A percentile compares a stretch with the other conserved stretches of the same genome.
Conservation (phyloP, 2,329 filamentous ascomycete genomes). For the Eutypella sp. region DNA sequence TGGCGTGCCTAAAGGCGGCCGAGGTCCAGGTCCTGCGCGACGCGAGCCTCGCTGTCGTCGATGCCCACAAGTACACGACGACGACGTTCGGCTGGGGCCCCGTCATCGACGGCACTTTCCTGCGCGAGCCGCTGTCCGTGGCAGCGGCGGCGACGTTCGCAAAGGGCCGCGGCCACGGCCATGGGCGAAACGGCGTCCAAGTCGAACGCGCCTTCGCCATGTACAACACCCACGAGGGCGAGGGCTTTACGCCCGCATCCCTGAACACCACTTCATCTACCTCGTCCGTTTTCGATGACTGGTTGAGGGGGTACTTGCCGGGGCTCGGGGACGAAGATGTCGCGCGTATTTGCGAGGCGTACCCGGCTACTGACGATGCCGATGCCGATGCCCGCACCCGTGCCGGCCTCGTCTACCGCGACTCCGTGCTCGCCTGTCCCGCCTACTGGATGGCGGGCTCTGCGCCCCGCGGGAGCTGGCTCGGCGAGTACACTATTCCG, state of each 20-base stretch:
- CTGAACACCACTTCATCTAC: too few species aligned
- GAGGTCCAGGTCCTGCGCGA: slow-evolving; percentile 49
- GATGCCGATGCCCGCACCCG: slow-evolving; percentile 48
- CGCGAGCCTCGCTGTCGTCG: slow-evolving; percentile 45
- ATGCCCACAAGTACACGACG: slow-evolving; percentile 47
- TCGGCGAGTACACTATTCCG: slow-evolving; percentile 55
- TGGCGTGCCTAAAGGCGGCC: slow-evolving; percentile 49
- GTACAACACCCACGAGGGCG: slow-evolving; percentile 60
- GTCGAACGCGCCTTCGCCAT: slow-evolving; percentile 45
- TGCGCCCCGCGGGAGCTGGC: slow-evolving; percentile 40
- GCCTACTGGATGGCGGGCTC: slow-evolving; percentile 50
- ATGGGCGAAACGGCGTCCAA: slow-evolving; percentile 23
- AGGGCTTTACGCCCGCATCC: slow-evolving; percentile 56
- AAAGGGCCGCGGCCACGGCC: not conserved
- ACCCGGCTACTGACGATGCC: slow-evolving; percentile 38
- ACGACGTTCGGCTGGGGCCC: slow-evolving; percentile 56
- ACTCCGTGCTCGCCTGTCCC: slow-evolving; percentile 55
- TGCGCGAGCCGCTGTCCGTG: slow-evolving; percentile 41
- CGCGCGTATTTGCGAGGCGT: slow-evolving; percentile 34
- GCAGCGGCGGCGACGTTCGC: slow-evolving; percentile 28
- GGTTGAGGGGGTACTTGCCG: slow-evolving; percentile 52
- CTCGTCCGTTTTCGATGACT: slow-evolving; percentile 47
- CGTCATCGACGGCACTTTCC: slow-evolving; percentile 52
- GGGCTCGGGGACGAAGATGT: slow-evolving; percentile 36
- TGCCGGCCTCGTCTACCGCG: slow-evolving; percentile 53